A percentile compares a stretch with the other conserved stretches of the same genome.
phyloP scores from a whole-genome alignment of 2,329 filamentous ascomycete genomes.

The Calonectria pseudoturangicola region DNA sequence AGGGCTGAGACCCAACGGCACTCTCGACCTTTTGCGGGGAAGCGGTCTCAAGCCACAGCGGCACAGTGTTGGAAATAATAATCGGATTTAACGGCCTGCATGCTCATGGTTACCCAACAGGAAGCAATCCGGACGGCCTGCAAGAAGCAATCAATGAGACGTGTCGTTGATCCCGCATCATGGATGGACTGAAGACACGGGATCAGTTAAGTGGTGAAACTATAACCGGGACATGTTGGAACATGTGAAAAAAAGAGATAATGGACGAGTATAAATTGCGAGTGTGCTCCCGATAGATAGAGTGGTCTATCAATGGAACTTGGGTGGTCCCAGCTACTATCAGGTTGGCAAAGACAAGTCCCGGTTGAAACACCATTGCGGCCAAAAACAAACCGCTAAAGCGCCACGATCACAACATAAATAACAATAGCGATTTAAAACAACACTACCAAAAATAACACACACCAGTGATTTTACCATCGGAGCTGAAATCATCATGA shows the following conservation, averaged over 20 bases:
- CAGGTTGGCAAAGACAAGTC: neutral
- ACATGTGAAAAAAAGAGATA: neutral
- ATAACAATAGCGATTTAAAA: neutral
- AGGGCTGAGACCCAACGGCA: no score
- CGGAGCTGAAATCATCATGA: neutral
- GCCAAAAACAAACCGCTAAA: neutral
- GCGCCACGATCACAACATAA: neutral
- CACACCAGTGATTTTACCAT: neutral
- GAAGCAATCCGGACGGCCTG: conserved; percentile 5
- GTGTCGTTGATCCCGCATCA: neutral
- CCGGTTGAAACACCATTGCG: neutral
- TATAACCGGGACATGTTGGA: neutral
- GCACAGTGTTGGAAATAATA: conserved; percentile 9
- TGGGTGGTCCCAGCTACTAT: no score
- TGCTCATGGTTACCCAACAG: conserved; percentile 31
- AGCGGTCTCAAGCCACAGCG: conserved; percentile 17
- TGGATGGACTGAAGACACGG: neutral
- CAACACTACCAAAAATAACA: neutral
- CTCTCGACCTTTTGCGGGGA: neutral
- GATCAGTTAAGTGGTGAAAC: conserved; percentile 24
- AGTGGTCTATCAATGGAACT: neutral
- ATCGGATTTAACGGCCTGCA: conserved; percentile 5
- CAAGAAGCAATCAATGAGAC: conserved; percentile 3
- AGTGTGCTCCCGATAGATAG: neutral
- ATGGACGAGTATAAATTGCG: conserved; percentile 4